Conservation (phyloP, 2,329 filamentous ascomycete genomes). For the Colletotrichum aenigma region DNA sequence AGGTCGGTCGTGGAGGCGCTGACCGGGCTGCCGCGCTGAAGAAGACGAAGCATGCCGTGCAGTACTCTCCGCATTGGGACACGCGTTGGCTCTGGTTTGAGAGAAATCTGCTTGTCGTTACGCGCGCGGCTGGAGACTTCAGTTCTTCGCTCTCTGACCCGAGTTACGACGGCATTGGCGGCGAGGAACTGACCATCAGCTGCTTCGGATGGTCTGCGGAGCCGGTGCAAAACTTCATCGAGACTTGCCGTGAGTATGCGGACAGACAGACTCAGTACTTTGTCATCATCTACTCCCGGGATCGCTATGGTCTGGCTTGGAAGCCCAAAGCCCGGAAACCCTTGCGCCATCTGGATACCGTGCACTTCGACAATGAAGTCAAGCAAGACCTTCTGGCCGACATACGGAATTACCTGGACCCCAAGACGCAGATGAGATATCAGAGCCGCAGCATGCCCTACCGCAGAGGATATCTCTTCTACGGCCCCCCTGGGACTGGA, state of each 20-base stretch:
- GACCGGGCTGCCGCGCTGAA: slow-evolving; percentile 44
- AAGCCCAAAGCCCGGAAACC: slow-evolving; percentile 53
- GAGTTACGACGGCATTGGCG: slow-evolving; percentile 48
- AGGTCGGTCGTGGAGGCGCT: slow-evolving; percentile 32
- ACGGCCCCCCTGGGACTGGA: slow-evolving; percentile 66
- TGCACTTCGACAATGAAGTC: slow-evolving; percentile 50
- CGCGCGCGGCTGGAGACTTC: slow-evolving; percentile 43
- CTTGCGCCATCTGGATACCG: slow-evolving; percentile 53
- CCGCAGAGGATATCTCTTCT: slow-evolving; percentile 3
- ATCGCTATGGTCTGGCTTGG: slow-evolving; percentile 52
- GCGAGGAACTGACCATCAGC: slow-evolving; percentile 51
- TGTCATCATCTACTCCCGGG: slow-evolving; percentile 51
- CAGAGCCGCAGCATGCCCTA: slow-evolving; percentile 56
- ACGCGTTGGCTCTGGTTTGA: slow-evolving; percentile 54
- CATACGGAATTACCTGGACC: slow-evolving; percentile 56
- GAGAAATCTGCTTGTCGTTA: slow-evolving; percentile 48
- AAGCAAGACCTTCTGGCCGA: slow-evolving; percentile 54
- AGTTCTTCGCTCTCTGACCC: slow-evolving; percentile 40
- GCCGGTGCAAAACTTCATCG: slow-evolving; percentile 50
- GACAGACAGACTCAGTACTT: slow-evolving; percentile 54
- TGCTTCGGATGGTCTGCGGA: slow-evolving; percentile 55
- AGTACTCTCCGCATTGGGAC: slow-evolving; percentile 50
- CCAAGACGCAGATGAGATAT: slow-evolving; percentile 60
- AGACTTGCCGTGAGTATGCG: slow-evolving; percentile 50
- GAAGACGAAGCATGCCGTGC: slow-evolving; percentile 43